Conservation (phyloP, 495 filamentous ascomycete species). For the Achaetomiella virescens region DNA sequence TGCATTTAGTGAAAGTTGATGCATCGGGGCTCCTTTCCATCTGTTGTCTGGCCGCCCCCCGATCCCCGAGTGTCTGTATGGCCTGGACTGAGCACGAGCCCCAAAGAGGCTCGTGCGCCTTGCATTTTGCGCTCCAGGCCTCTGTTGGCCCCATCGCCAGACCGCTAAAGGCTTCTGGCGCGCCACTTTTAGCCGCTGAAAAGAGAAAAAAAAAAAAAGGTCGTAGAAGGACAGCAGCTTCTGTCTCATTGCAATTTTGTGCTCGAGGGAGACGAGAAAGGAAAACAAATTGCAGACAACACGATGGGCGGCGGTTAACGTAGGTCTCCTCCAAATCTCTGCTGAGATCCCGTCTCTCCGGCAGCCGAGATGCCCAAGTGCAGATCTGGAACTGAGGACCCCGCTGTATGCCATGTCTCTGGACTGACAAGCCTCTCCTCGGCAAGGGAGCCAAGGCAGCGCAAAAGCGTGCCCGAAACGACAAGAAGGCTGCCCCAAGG, state of each 20-base stretch:
- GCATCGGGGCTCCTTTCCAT: too few relatives aligned
- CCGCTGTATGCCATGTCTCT: too few relatives aligned
- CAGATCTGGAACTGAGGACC: constrained; percentile 4
- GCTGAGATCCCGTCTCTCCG: constrained; percentile 3
- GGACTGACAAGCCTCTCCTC: too few relatives aligned
- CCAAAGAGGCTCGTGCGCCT: neutral
- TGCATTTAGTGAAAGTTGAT: neutral
- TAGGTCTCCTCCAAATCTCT: constrained; percentile 28
- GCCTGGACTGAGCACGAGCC: neutral
- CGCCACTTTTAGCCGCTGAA: constrained; percentile 14
- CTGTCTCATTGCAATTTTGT: neutral
- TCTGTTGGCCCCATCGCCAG: neutral
- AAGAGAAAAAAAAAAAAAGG: constrained; percentile 8
- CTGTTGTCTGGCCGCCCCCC: too few relatives aligned
- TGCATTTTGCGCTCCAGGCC: neutral
- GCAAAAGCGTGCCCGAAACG: constrained; percentile 53
- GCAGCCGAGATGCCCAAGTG: neutral
- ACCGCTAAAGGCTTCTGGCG: constrained; percentile 6
- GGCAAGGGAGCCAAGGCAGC: constrained; percentile 51
- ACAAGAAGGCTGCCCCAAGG: constrained; percentile 44
- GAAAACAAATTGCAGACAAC: neutral
- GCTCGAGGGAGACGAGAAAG: neutral
- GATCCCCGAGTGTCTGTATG: too few relatives aligned
- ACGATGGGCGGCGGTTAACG: constrained; percentile 50
- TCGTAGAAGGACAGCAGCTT: neutral